Conservation (phyloP, 768 basidiomycete genomes). For the Favolaschia claudopus region DNA sequence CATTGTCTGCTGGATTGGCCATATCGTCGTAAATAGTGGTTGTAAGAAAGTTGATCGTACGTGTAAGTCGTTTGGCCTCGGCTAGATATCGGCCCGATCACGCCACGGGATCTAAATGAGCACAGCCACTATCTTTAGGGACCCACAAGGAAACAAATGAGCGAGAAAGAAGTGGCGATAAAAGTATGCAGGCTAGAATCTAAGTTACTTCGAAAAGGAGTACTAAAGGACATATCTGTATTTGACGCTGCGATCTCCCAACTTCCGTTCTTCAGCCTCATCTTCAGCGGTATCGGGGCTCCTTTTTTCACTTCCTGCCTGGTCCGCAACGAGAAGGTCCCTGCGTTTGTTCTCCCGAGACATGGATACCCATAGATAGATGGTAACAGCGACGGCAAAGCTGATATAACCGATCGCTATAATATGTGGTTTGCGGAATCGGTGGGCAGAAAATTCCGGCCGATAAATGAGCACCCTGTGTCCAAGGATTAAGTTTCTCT, state of each 20-base stretch:
- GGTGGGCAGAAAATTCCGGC: slow-evolving; percentile 52
- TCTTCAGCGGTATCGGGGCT: slow-evolving; percentile 21
- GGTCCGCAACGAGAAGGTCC: slow-evolving; percentile 37
- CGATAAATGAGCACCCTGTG: slow-evolving; percentile 64
- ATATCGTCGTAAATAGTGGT: too few relatives aligned
- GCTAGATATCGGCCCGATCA: too few relatives aligned
- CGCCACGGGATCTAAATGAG: not conserved
- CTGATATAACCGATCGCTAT: slow-evolving; percentile 67
- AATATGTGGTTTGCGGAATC: slow-evolving; percentile 63
- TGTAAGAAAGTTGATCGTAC: too few relatives aligned
- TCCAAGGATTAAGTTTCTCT: too few relatives aligned
- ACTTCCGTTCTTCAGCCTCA: slow-evolving; percentile 34
- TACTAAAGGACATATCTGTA: slow-evolving; percentile 50
- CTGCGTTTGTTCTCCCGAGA: slow-evolving; percentile 56
- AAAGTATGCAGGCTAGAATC: too few relatives aligned
- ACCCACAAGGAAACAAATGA: too few relatives aligned
- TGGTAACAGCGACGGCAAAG: slow-evolving; percentile 52
- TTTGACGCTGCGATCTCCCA: slow-evolving; percentile 48
- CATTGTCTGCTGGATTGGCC: slow-evolving; percentile 35
- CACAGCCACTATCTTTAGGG: too few relatives aligned
- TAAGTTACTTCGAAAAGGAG: too few relatives aligned
- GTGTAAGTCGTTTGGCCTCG: too few relatives aligned
- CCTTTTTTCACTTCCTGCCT: slow-evolving; percentile 31
- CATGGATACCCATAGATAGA: slow-evolving; percentile 58
- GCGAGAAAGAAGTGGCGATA: not conserved